Conservation (phyloP, 2,329 filamentous ascomycete genomes). For the Drechslerella coelobrocha region DNA sequence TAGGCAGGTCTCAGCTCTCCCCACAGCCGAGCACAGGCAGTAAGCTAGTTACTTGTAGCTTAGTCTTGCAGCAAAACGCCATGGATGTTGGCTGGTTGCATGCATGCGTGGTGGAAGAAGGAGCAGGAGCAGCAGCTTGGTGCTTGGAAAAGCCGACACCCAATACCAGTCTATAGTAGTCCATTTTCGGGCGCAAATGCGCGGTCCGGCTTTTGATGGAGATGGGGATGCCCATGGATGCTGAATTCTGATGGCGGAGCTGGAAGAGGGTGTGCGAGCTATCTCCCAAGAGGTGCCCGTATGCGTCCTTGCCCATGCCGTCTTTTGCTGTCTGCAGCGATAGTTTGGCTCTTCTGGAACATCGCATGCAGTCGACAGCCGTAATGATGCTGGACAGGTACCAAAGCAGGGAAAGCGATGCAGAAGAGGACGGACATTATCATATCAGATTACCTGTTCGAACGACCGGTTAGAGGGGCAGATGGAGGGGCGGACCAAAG, state of each 20-base stretch:
- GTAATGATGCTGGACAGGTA: conserved; percentile 23
- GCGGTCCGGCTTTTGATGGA: conserved; percentile 38
- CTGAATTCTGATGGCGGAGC: not conserved
- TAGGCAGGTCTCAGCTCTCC: conserved; percentile 25
- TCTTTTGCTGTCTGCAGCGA: conserved; percentile 25
- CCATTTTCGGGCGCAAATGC: conserved; percentile 49
- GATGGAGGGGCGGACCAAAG: not conserved
- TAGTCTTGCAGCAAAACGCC: conserved; percentile 1
- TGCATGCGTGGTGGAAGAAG: conserved; percentile 10
- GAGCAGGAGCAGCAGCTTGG: not conserved
- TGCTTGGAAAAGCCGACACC: conserved; percentile 19
- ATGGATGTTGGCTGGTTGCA: conserved; percentile 27
- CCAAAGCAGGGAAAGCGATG: conserved; percentile 10
- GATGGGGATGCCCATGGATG: conserved; percentile 6
- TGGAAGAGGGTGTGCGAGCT: conserved; percentile 12
- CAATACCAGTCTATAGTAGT: conserved; percentile 17
- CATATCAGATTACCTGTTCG: not conserved
- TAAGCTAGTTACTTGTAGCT: conserved; percentile 12
- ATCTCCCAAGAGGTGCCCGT: conserved; percentile 23
- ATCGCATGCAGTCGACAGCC: conserved; percentile 32
- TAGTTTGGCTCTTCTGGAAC: conserved; percentile 34
- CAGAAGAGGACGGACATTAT: conserved; percentile 1
- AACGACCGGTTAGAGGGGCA: not conserved
- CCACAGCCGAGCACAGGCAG: conserved; percentile 24
- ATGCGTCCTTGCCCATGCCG: conserved; percentile 12